A percentile compares a stretch with the other conserved stretches of the same genome.
phyloP scores from a whole-genome alignment of 2,329 filamentous ascomycete genomes.

The Cryphonectria carpinicola region DNA sequence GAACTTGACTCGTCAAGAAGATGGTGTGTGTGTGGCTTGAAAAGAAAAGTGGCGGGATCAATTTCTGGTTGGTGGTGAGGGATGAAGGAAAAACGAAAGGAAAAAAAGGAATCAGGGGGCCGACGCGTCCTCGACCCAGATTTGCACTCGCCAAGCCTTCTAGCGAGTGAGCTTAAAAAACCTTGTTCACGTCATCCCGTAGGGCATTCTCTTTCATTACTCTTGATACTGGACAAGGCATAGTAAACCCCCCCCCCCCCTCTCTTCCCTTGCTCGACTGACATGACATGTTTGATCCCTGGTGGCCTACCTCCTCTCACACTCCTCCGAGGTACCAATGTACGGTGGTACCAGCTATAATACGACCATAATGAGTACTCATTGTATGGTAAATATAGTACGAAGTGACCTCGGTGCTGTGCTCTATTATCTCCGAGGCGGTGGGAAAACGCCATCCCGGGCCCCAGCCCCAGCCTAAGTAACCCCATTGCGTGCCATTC shows the following conservation, averaged over 20 bases:
- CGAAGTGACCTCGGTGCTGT: background rate
- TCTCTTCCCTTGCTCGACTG: background rate
- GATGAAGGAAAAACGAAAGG: background rate
- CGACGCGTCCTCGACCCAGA: conserved; percentile 15
- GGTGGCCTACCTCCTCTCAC: too few species aligned
- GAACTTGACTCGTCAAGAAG: background rate
- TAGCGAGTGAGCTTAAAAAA: conserved; percentile 29
- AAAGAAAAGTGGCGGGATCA: background rate
- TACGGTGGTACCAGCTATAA: background rate
- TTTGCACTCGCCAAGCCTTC: conserved; percentile 20
- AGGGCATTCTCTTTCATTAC: background rate
- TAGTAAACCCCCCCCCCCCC: background rate
- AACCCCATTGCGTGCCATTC: background rate
- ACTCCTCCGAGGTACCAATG: too few species aligned
- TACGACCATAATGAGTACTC: background rate
- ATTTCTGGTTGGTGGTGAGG: too few species aligned
- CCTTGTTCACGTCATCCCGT: conserved; percentile 22
- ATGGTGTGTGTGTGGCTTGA: conserved; percentile 2
- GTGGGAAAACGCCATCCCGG: background rate
- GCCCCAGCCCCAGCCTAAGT: background rate
- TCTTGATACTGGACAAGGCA: background rate
- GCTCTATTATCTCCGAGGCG: conserved; percentile 6
- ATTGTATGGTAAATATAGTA: background rate
- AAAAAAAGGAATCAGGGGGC: background rate
- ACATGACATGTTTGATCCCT: background rate